Conservation (phyloP, 2,329 filamentous ascomycete species). For the Hyphodiscus sp. region DNA sequence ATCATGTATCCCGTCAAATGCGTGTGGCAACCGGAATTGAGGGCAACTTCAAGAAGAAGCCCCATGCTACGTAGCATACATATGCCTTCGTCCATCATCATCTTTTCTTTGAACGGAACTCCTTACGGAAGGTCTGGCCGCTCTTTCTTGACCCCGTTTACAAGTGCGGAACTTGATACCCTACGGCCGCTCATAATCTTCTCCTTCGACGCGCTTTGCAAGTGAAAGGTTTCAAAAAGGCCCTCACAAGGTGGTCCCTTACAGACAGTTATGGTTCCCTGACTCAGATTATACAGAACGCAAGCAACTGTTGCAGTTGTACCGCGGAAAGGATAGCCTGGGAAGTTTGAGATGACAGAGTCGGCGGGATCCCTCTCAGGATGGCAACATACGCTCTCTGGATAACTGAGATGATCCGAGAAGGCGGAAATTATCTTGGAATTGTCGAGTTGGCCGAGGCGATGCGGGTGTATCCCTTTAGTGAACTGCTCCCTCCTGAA, state of each 20-base stretch:
- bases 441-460: not conserved
- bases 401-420: not conserved
- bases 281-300: constrained; percentile 21
- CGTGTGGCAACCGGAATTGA: too few species aligned
- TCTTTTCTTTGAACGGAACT: too few species aligned
- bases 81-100: too few species aligned
- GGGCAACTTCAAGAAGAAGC: too few species aligned
- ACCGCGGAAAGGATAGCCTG: not conserved
- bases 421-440: not conserved
- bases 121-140: too few species aligned
- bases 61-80: too few species aligned
- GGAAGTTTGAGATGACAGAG: not conserved
- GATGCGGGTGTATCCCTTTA: constrained; percentile 4
- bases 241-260: constrained; percentile 1
- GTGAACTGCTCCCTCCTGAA: constrained; percentile 15
- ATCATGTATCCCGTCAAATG: too few species aligned
- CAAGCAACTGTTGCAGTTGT: constrained; percentile 18
- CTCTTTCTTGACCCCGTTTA: too few species aligned
- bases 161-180: too few species aligned
- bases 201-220: too few species aligned
- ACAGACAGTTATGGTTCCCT: not conserved
- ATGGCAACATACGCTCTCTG: not conserved
- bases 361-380: not conserved
- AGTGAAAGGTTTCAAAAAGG: not conserved
- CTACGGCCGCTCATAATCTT: too few species aligned